Conservation (phyloP, 345 rosid species). For the Populus ilicifolia region DNA sequence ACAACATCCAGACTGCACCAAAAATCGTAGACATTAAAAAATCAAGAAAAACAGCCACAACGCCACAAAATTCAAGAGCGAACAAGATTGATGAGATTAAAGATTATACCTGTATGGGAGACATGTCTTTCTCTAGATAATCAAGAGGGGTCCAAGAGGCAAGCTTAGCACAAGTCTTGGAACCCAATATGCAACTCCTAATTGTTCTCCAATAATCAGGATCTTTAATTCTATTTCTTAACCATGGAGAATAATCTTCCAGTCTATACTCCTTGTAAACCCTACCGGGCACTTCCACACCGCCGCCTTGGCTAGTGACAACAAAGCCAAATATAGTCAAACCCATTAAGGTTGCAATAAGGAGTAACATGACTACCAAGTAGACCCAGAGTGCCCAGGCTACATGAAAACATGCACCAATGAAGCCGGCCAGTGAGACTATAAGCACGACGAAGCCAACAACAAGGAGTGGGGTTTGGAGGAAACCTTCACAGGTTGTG, state of each 20-base stretch:
- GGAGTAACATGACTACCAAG: slow-evolving; percentile 68
- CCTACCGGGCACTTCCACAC: slow-evolving; percentile 59
- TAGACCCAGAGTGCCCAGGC: slow-evolving; percentile 91
- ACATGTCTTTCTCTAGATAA: slow-evolving; percentile 54
- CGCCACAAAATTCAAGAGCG: not conserved
- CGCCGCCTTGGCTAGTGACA: slow-evolving; percentile 80
- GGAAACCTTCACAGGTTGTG: slow-evolving; percentile 75
- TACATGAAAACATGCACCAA: slow-evolving; percentile 85
- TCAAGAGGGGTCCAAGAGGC: slow-evolving; percentile 83
- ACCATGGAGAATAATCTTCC: slow-evolving; percentile 75
- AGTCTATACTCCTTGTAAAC: slow-evolving; percentile 67
- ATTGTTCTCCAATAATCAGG: slow-evolving; percentile 63
- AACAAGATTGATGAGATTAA: no score
- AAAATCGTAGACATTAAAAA: not conserved
- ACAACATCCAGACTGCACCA: slow-evolving; percentile 80
- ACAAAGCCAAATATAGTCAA: slow-evolving; percentile 73
- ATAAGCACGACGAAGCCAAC: slow-evolving; percentile 66
- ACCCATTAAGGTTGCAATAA: slow-evolving; percentile 59
- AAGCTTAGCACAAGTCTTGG: slow-evolving; percentile 61
- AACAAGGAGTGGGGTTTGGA: slow-evolving; percentile 77
- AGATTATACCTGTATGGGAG: slow-evolving; percentile 68
- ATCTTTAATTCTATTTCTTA: slow-evolving; percentile 53
- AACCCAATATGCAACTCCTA: slow-evolving; percentile 64
- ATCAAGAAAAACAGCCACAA: not conserved
- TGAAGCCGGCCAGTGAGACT: slow-evolving; percentile 75